Evolutionary conservation across 2,329 filamentous ascomycete species (phyloP), one percentile per base, ranked within the genome.

Genomic region (Cladophialophora yegresii): DNA sequence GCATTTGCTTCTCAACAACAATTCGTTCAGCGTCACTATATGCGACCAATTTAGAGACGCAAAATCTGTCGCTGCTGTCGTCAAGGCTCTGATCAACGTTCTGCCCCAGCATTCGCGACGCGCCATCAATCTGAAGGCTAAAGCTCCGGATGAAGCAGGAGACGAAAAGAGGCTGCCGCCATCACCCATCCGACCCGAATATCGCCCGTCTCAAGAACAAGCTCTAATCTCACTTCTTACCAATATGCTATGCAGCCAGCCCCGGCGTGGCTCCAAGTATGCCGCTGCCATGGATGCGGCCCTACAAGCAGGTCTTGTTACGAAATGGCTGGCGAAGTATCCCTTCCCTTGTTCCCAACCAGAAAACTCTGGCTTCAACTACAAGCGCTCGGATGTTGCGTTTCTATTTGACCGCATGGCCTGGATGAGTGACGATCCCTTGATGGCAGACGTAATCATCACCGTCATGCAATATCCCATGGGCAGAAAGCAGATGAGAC

Each of bases 281-380:
- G 58, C 26, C 16, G 8, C 33, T 22, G 36, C 60, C 13, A 63
- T 85, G 20, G 77, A 83, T 1, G 80, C 82, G 28, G 82, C 82
- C 59, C 76, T 92, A 20, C 77, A 85, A 73, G 86, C 87, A 43
- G 82, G 83, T 6, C 85, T 93, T 67, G 82, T 93, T 45, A 86
- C 88, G 65, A 86, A 85, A 62, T 93, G 90, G 90, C 82, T 93
- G n/a, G 83, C 81, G 36, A 86, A 85, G 70, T 91, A 92, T 74
- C 84, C 86, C 7, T 92, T 82, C 56, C 79, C 89, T 80, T 89
- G 89, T 22, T 78, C 81, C 20, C 77, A 76, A 1, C 69, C 69
- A 7, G 65, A 68, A 20, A 66, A 68, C 51, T 30, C 40, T 12
- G 77, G 82, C 1, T 81, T 84, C 61, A 83, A 86, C 59, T 75